A percentile compares a stretch with the other conserved stretches of the same genome.
phyloP scores from a whole-genome alignment of 2,329 filamentous ascomycete species.

The Ceratocystis destructans region DNA sequence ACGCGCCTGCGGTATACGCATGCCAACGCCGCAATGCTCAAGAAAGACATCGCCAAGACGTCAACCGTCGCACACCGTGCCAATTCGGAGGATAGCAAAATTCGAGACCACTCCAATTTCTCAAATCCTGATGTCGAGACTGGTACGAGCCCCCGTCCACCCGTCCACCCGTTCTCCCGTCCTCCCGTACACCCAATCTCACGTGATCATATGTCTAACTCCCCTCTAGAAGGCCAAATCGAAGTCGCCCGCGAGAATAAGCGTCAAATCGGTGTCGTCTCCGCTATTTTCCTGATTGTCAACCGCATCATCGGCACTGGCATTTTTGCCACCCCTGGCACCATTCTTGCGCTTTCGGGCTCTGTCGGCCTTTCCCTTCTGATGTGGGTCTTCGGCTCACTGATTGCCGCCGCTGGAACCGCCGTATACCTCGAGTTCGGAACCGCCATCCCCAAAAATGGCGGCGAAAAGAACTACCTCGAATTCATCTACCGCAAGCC shows the following conservation, averaged over 20 bases:
- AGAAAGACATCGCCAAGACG: constrained; percentile 3
- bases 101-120: not conserved
- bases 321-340: constrained; percentile 50
- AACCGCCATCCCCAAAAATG: constrained; percentile 49
- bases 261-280: constrained; percentile 41
- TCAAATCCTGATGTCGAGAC: constrained; percentile 5
- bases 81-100: constrained; percentile 2
- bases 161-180: not conserved
- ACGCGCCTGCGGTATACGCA: not conserved
- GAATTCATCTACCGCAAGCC: constrained; percentile 50
- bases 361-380: constrained; percentile 49
- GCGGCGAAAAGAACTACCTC: constrained; percentile 54
- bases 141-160: not conserved
- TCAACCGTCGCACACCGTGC: constrained; percentile 2
- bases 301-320: constrained; percentile 54
- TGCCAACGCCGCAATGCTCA: not conserved
- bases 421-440: constrained; percentile 55
- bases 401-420: constrained; percentile 48
- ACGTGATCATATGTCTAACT: not conserved
- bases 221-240: constrained; percentile 24
- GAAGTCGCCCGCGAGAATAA: constrained; percentile 34
- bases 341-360: constrained; percentile 43
- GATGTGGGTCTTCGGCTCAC: constrained; percentile 48
- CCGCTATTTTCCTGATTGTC: constrained; percentile 46
- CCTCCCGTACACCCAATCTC: not conserved